A percentile compares a stretch with the other conserved stretches of the same genome.
Evolutionary conservation across 805 yeast species (phyloP).

Genomic region (Scheffersomyces amazonensis): DNA sequence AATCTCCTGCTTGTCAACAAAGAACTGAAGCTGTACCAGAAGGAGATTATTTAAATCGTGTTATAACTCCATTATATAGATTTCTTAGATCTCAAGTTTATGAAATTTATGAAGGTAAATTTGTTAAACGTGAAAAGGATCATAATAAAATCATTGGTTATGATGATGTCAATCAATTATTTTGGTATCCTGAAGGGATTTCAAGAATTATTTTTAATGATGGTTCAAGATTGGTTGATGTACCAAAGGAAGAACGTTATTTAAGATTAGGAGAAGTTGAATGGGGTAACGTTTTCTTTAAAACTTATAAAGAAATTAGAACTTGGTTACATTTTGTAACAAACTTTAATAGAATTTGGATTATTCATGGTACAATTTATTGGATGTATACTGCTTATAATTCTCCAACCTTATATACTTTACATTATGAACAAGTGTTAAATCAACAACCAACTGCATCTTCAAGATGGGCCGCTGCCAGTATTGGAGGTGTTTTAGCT

Average conservation of each 20-base stretch:
- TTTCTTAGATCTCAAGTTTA: slow-evolving; percentile 79
- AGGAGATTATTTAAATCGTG: slow-evolving; percentile 88
- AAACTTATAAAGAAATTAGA: slow-evolving; percentile 93
- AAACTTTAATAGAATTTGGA: slow-evolving; percentile 98
- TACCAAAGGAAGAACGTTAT: slow-evolving; percentile 88
- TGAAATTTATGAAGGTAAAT: slow-evolving; percentile 78
- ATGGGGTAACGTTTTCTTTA: slow-evolving; percentile 91
- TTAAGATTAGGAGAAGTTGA: slow-evolving; percentile 85
- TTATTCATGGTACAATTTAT: slow-evolving; percentile 81
- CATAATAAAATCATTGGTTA: slow-evolving; percentile 84
- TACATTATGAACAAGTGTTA: slow-evolving; percentile 75
- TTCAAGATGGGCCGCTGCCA: slow-evolving; percentile 88
- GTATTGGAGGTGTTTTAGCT: slow-evolving; percentile 91
- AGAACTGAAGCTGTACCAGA: slow-evolving; percentile 80
- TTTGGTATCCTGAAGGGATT: slow-evolving; percentile 99
- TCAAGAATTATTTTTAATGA: slow-evolving; percentile 88
- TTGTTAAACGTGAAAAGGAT: slow-evolving; percentile 80
- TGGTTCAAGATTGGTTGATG: slow-evolving; percentile 86
- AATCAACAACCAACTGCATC: slow-evolving; percentile 89
- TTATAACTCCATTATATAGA: slow-evolving; percentile 86
- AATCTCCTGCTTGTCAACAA: slow-evolving; percentile 88
- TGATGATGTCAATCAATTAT: slow-evolving; percentile 97
- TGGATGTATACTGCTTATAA: slow-evolving; percentile 96
- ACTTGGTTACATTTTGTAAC: slow-evolving; percentile 96
- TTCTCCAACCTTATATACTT: slow-evolving; percentile 88